These are phyloP conservation scores for Trypanosoma rangeli DNA, from an alignment of 208 protist species.

Conservation along the genomic window DNA sequence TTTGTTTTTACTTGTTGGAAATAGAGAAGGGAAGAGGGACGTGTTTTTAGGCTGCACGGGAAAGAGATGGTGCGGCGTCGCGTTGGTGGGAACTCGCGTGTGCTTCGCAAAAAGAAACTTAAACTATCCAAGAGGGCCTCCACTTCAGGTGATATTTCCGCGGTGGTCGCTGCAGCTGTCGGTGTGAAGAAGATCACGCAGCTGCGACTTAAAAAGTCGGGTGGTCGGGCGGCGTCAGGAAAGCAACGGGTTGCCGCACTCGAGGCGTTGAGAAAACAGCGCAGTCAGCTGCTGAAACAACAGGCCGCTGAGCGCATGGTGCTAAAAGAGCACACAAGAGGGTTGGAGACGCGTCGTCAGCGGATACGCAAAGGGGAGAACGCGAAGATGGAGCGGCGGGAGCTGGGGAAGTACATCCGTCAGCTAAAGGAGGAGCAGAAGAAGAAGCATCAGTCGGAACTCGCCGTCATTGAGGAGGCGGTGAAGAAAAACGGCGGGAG, in stretches of 20 bases:
- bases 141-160: neutral
- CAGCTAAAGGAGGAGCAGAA: constrained; percentile 79
- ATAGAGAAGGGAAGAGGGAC: neutral
- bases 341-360: constrained; percentile 63
- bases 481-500: constrained; percentile 47
- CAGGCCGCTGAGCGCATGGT: constrained; percentile 85
- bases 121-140: constrained; percentile 37
- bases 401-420: constrained; percentile 88
- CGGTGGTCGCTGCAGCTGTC: neutral
- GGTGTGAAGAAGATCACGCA: constrained; percentile 17
- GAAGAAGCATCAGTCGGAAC: constrained; percentile 72
- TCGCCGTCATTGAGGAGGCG: constrained; percentile 56
- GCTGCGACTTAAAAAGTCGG: constrained; percentile 26
- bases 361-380: constrained; percentile 68
- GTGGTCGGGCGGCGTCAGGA: neutral
- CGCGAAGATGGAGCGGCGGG: constrained; percentile 80
- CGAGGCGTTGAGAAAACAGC: constrained; percentile 33
- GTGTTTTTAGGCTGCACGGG: neutral
- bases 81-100: constrained; percentile 28
- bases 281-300: constrained; percentile 65
- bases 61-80: constrained; percentile 28
- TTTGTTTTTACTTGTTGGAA: constrained; percentile 16
- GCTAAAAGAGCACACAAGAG: constrained; percentile 76
- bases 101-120: constrained; percentile 41
- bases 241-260: constrained; percentile 9